Base-by-base conservation (phyloP, 1,284 basidiomycete species). In the Golubevia sp. region DNA sequence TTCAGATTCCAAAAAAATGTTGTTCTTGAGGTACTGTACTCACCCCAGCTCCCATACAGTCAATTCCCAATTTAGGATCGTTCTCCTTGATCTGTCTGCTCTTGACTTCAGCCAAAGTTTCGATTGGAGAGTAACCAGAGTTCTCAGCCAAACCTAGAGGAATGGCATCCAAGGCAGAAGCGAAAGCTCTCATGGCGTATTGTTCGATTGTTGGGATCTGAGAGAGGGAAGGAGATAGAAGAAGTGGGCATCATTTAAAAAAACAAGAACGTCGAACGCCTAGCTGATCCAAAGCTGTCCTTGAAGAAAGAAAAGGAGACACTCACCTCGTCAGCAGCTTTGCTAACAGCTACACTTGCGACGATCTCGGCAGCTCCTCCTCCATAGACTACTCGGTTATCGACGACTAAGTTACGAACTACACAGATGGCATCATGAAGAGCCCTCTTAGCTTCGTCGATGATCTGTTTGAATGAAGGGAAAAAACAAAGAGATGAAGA, bases 301-400 rank as follows among this genome's bases (percentile, higher is more conserved):
- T n/a, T n/a, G n/a, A n/a, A n/a, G n/a, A n/a, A n/a, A n/a, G n/a
- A n/a, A n/a, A n/a, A n/a, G n/a, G n/a, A n/a, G 38, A 18, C 18
- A 44, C 38, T 44, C 18, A 54, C 27, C 56, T 63, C 58, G 60
- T 82, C 79, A 15, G 79, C 79, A n/a, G 73, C 72, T 54, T 69
- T 73, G 24, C 72, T 61, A 20, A 82, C 77, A 21, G 79, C 79
- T 2, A 82, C 61, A 20, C 67, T 71, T 8, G 72, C 77, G 24
- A 71, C 77, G 54, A 82, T 81, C n/a, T 53, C 51, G 51, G 51
- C 51, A 25, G 51, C 51, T 7, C 51, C 51, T 25, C 51, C 51
- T 25, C 51, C 51, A 30, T 53, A 53, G 24, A 53, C 51, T 11
- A 53, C 51, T 53, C 51, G 11, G 5, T 53, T 53, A n/a, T 53